phyloP scores from a whole-genome alignment of 73 alveolate species.

The Paramecium sexaurelia region DNA sequence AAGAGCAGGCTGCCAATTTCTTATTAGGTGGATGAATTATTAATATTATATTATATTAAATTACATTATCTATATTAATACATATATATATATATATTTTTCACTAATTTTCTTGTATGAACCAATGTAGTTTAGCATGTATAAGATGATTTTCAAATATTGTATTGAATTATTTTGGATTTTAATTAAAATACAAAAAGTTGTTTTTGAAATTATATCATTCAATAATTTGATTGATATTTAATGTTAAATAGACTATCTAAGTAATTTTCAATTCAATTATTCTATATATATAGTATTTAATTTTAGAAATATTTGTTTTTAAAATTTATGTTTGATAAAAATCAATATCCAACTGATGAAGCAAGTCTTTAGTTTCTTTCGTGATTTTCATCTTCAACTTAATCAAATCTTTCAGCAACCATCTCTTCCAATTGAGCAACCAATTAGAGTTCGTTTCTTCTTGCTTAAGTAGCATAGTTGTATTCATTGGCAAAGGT shows the following conservation, averaged over 20 bases:
- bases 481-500: conserved; percentile 50
- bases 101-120: too few species aligned
- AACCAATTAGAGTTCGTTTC: conserved; percentile 58
- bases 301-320: background rate
- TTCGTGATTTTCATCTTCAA: conserved; percentile 50
- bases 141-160: too few species aligned
- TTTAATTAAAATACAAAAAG: too few species aligned
- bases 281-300: too few species aligned
- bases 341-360: background rate
- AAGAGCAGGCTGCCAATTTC: conserved; percentile 67
- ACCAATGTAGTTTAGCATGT: too few species aligned
- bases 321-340: background rate
- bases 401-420: conserved; percentile 51
- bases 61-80: too few species aligned
- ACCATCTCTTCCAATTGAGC: conserved; percentile 54
- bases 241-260: too few species aligned
- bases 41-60: background rate
- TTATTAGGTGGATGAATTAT: conserved; percentile 59
- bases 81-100: too few species aligned
- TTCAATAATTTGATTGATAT: too few species aligned
- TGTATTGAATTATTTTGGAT: too few species aligned
- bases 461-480: conserved; percentile 52
- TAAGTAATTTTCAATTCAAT: too few species aligned
- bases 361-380: background rate
- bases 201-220: too few species aligned